Conservation (phyloP, 169 alveolate species). For the Perkinsus marinus region DNA sequence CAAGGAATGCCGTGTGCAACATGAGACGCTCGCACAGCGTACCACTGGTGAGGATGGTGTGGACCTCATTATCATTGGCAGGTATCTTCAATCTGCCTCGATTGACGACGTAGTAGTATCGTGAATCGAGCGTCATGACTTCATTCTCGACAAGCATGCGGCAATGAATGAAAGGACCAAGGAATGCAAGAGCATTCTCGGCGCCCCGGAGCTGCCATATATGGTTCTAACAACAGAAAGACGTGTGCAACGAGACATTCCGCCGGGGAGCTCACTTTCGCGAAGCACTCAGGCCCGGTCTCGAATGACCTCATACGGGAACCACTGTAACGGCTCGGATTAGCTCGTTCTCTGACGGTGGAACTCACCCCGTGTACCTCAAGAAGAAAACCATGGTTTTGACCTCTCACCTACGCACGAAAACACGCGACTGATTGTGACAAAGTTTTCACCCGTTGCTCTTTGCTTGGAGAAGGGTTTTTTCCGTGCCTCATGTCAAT, state of each 20-base stretch:
- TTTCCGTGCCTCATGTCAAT: no score
- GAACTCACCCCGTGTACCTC: not conserved
- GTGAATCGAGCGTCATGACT: not conserved
- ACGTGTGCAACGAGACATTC: not conserved
- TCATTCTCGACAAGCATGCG: not conserved
- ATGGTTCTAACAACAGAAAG: not conserved
- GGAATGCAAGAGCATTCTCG: not conserved
- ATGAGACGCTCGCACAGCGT: not conserved
- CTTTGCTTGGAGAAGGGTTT: no score
- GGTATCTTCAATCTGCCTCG: not conserved
- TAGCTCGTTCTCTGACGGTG: not conserved
- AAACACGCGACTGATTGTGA: no score
- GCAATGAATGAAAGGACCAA: not conserved
- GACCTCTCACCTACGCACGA: no score
- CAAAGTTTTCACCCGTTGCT: no score
- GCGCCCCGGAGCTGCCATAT: not conserved
- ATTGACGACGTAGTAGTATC: not conserved
- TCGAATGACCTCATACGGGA: not conserved
- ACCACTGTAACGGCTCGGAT: not conserved
- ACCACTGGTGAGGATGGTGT: not conserved
- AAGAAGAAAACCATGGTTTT: no score
- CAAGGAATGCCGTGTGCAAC: not conserved
- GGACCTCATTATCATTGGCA: not conserved
- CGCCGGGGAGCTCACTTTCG: not conserved
- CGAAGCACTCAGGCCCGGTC: not conserved